Percentiles rank a stretch among this genome's conserved stretches.
Evolutionary conservation across 768 basidiomycete species (phyloP).

Genomic region (Clitopilus hobsonii): DNA sequence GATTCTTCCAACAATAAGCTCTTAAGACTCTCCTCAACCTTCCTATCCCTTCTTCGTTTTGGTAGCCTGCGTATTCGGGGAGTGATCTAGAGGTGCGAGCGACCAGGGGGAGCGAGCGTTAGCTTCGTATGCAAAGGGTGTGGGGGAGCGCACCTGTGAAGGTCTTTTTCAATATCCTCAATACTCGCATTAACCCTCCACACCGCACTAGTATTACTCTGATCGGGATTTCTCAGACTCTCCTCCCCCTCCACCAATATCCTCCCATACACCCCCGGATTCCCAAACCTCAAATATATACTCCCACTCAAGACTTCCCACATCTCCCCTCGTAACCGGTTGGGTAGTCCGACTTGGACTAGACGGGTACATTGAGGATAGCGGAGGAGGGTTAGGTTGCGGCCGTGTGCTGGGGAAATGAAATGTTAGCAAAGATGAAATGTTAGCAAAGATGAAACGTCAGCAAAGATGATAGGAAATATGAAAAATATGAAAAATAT

Average conservation of each 20-base stretch:
- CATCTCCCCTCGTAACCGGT: constrained; percentile 90
- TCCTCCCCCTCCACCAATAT: constrained; percentile 40
- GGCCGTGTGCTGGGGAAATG: constrained; percentile 91
- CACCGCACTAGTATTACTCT: neutral
- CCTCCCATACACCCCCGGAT: constrained; percentile 77
- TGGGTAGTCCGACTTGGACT: constrained; percentile 94
- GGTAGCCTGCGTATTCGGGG: constrained; percentile 96
- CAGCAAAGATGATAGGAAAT: too few relatives aligned
- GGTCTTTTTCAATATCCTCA: constrained; percentile 98
- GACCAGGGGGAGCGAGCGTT: too few relatives aligned
- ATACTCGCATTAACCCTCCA: constrained; percentile 70
- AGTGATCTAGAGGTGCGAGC: too few relatives aligned
- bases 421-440: too few relatives aligned
- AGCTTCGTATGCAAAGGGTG: too few relatives aligned
- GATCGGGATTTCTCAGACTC: neutral
- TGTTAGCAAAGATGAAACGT: too few relatives aligned
- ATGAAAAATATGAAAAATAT: too few relatives aligned
- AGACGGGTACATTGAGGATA: constrained; percentile 98
- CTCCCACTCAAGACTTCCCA: constrained; percentile 98
- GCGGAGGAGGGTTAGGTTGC: constrained; percentile 90
- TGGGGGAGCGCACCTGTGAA: constrained; percentile 93
- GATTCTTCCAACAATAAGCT: constrained; percentile 94
- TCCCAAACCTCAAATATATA: constrained; percentile 81
- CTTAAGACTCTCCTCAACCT: constrained; percentile 87
- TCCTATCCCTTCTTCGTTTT: constrained; percentile 80